Evolutionary conservation across 805 yeast genomes (phyloP), one percentile per base, ranked within the genome.

Genomic region (Candida bentonensis): DNA sequence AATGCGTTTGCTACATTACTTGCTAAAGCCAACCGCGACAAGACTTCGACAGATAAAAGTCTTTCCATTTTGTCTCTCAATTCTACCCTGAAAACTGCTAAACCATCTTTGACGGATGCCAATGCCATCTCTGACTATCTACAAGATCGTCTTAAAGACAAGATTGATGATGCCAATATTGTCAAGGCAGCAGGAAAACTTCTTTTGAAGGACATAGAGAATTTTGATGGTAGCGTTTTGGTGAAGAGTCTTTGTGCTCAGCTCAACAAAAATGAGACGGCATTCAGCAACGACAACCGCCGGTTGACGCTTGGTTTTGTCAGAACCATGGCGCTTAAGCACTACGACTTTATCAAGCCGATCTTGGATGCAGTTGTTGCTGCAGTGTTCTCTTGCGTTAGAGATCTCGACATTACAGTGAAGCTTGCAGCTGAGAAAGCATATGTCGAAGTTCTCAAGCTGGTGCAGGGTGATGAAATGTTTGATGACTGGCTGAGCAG

Each of bases 391-490:
- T 66, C 80, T 0, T 79, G 92, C 59, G 80, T 89, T 34, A 72
- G 98, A 51, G 96, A 88, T 56, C 71, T 79, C n/a, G 69, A 84
- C 41, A 85, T 89, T 55, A 96, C 98, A 3, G 79, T 89, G 52
- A 88, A 87, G 56, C 69, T 89, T 49, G 96, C 96, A 1, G 95
- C 95, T 4, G 98, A 89, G 60, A 85, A 85, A 65, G 87, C 94
- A 0, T 87, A 73, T 60, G 59, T 88, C 51, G 76, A 84, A 1
- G 58, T 86, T 15, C 81, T 87, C 62, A 68, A 73, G 41, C 66
- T 89, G 53, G 79, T 83, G 25, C 95, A 82, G 49, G 55, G 55
- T 3, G 73, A 65, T 7, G 65, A 68, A 20, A 58, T 72, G 64
- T 86, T 84, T 65, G 72, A 71, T 44, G 54, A 54, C 9, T 89